A percentile compares a stretch with the other conserved stretches of the same genome.
Evolutionary conservation across 768 basidiomycete genomes (phyloP).

Genomic region (Kwoniella pini): DNA sequence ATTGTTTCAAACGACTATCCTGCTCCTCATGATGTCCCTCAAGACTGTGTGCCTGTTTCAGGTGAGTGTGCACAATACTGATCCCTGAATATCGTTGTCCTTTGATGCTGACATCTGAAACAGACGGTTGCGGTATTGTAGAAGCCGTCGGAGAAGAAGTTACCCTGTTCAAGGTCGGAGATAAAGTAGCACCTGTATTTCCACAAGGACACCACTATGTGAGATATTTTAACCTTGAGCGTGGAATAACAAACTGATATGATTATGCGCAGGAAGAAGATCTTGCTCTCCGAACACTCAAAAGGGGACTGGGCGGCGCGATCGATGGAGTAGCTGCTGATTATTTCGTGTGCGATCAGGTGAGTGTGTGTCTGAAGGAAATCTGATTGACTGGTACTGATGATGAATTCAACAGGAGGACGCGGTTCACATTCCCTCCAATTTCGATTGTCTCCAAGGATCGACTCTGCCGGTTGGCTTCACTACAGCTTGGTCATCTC

Average conservation of each 20-base stretch:
- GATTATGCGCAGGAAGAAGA: conserved; percentile 39
- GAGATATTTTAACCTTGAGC: conserved; percentile 3
- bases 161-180: conserved; percentile 44
- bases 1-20: conserved; percentile 48
- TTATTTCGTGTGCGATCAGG: conserved; percentile 45
- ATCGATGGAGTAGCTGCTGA: conserved; percentile 47
- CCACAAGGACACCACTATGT: conserved; percentile 46
- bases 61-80: conserved; percentile 11
- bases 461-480: conserved; percentile 68
- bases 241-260: not conserved
- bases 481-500: conserved; percentile 66
- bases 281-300: conserved; percentile 30
- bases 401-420: conserved; percentile 21
- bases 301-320: conserved; percentile 42
- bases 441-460: conserved; percentile 66
- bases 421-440: conserved; percentile 63
- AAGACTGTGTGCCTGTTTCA: conserved; percentile 41
- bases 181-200: conserved; percentile 38
- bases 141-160: conserved; percentile 42
- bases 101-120: not conserved
- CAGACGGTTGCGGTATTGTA: conserved; percentile 43
- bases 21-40: conserved; percentile 42
- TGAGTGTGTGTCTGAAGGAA: not conserved
- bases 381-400: too few relatives aligned
- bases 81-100: too few relatives aligned